A percentile compares a stretch with the other conserved stretches of the same genome.
phyloP scores from a whole-genome alignment of 495 filamentous ascomycete species.

The Penicillium roqueforti region DNA sequence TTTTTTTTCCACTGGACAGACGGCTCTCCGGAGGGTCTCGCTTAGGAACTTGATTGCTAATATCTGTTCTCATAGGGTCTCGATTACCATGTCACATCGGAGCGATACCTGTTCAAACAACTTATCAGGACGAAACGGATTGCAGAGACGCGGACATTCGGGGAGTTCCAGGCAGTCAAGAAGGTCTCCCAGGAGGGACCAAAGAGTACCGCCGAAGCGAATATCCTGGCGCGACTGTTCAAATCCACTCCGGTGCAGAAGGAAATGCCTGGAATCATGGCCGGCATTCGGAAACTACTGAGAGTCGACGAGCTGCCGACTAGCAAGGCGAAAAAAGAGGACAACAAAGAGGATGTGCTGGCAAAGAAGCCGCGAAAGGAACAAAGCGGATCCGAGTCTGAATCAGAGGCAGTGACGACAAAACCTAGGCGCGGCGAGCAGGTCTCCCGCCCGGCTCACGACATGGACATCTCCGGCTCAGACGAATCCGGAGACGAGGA shows the following conservation, averaged over 20 bases:
- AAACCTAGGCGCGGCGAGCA: conserved; percentile 11
- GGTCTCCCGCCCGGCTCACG: conserved; percentile 16
- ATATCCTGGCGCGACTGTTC: conserved; percentile 78
- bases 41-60: background rate
- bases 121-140: conserved; percentile 70
- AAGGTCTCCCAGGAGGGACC: conserved; percentile 34
- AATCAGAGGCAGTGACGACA: conserved; percentile 16
- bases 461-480: conserved; percentile 21
- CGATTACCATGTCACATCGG: conserved; percentile 60
- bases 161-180: conserved; percentile 32
- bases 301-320: conserved; percentile 49
- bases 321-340: conserved; percentile 24
- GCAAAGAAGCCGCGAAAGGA: conserved; percentile 15
- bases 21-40: background rate
- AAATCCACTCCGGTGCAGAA: conserved; percentile 72
- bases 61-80: conserved; percentile 40
- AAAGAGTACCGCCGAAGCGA: conserved; percentile 53
- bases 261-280: conserved; percentile 57
- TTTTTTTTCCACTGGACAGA: background rate
- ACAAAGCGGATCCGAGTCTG: conserved; percentile 8
- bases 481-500: conserved; percentile 42
- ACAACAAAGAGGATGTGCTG: conserved; percentile 20
- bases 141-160: conserved; percentile 48
- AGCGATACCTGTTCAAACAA: conserved; percentile 68
- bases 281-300: conserved; percentile 57